phyloP scores from a whole-genome alignment of 2,329 filamentous ascomycete genomes.

The Neopestalotiopsis sp. region DNA sequence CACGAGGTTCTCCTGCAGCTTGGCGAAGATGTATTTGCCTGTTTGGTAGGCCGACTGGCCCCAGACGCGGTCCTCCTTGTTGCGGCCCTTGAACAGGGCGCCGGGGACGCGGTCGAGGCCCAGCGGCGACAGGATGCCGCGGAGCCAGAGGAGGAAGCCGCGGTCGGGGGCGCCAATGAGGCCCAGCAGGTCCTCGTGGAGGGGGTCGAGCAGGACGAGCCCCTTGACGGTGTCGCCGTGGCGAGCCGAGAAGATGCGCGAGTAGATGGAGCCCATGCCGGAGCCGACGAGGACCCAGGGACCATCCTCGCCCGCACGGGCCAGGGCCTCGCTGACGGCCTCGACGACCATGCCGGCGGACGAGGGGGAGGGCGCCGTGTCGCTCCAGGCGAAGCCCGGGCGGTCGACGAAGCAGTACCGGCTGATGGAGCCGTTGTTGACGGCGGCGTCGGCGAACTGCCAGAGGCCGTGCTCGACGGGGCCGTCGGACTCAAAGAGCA shows the following conservation, averaged over 20 bases:
- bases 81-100: constrained; percentile 82
- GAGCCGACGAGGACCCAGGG: constrained; percentile 90
- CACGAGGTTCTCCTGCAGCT: constrained; percentile 91
- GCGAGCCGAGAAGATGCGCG: constrained; percentile 87
- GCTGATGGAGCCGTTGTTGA: constrained; percentile 80
- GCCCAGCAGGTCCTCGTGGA: constrained; percentile 85
- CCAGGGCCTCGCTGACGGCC: constrained; percentile 84
- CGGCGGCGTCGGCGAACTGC: constrained; percentile 76
- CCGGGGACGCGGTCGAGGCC: constrained; percentile 82
- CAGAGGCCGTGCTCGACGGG: constrained; percentile 82
- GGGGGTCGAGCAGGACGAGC: constrained; percentile 82
- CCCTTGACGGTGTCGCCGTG: constrained; percentile 78
- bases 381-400: constrained; percentile 84
- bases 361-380: constrained; percentile 91
- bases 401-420: constrained; percentile 97
- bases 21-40: constrained; percentile 86
- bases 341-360: constrained; percentile 94
- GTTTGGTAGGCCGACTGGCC: constrained; percentile 79
- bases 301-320: constrained; percentile 78
- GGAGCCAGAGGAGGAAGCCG: constrained; percentile 86
- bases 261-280: constrained; percentile 87
- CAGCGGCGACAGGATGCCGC: constrained; percentile 84
- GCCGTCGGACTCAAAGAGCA: constrained; percentile 84
- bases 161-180: constrained; percentile 69
- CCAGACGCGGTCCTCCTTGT: constrained; percentile 82